Evolutionary conservation across 108 stramenopile genomes (phyloP).

Genomic region (Pseudonitzschia multiseries): DNA sequence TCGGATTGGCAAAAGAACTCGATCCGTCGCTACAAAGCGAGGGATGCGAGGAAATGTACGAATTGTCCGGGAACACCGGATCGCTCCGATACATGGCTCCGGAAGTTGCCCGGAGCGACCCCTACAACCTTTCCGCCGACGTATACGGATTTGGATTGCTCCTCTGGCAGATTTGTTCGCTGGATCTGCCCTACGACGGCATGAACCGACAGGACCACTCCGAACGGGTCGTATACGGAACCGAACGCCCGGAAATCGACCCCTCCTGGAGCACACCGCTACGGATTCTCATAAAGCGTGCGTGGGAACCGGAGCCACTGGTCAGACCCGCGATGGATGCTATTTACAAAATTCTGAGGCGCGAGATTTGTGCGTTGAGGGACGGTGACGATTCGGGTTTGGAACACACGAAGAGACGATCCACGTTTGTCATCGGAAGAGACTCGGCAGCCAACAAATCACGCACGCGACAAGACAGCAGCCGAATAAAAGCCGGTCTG

Average conservation of each 20-base stretch:
- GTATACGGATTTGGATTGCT: conserved; percentile 71
- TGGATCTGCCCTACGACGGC: conserved; percentile 63
- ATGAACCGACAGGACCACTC: conserved; percentile 54
- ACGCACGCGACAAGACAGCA: conserved; percentile 5
- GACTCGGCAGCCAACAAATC: conserved; percentile 27
- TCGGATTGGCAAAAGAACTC: conserved; percentile 62
- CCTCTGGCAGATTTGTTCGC: conserved; percentile 66
- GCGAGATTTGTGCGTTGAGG: conserved; percentile 51
- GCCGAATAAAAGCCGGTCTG: conserved; percentile 8
- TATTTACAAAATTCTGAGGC: conserved; percentile 53
- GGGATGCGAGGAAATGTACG: conserved; percentile 61
- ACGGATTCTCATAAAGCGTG: conserved; percentile 59
- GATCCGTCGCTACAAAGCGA: conserved; percentile 38
- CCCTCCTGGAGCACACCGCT: conserved; percentile 62
- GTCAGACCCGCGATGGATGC: conserved; percentile 67
- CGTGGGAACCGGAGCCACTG: conserved; percentile 70
- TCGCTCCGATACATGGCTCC: conserved; percentile 76
- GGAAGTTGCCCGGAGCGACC: conserved; percentile 61
- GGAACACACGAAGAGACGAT: conserved; percentile 46
- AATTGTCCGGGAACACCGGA: conserved; percentile 79
- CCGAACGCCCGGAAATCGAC: conserved; percentile 55
- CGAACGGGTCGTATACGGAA: conserved; percentile 49
- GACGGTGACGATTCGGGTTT: conserved; percentile 60
- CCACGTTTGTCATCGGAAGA: conserved; percentile 52
- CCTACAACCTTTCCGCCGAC: conserved; percentile 74